Evolutionary conservation across 805 yeast species (phyloP), one percentile per base, ranked within the genome.

Genomic region (Myxozyma vanderwaltii): DNA sequence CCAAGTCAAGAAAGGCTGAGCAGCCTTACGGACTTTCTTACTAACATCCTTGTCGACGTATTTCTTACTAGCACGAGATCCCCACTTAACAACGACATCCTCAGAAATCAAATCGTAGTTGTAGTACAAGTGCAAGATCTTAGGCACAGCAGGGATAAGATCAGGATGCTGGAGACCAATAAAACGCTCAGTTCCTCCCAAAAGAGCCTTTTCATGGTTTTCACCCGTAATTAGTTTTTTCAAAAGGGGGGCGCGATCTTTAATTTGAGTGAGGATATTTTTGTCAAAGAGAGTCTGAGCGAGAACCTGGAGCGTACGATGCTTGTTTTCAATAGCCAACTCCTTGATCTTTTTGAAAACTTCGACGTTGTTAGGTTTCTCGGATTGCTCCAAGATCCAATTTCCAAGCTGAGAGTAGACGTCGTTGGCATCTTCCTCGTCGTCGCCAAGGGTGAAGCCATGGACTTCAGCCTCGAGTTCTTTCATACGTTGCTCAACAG

Each of bases 131-230:
- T 89, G 83, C 69, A 94, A 79, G 64, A 94, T 84, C 75, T 89
- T 90, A 65, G 98, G 94, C 55, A 92, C 81, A 53, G 76, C 69
- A 57, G 86, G 81, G 69, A 90, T 83, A 68, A 91, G 79, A 35
- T 80, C 84, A 43, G 87, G 88, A 68, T 88, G 84, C 70, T 86
- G 88, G 60, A 88, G 75, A 61, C 98, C 98, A 66, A 92, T 77
- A 72, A 89, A 84, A 73, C 98, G 86, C 79, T 94, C 99, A 67
- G 94, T 80, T 64, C 99, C 99, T 69, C 99, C 99, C 61, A 94
- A 80, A 68, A 94, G 83, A 10, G 96, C 89, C 77, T 84, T 87
- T 77, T 94, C 97, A 70, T 84, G 89, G 56, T 78, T 79, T 49
- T 69, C 68, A 53, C 83, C 74, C 47, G 84, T 78, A 65, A 91